Conservation (phyloP, 108 stramenopile species). For the Cyclotella sp. region DNA sequence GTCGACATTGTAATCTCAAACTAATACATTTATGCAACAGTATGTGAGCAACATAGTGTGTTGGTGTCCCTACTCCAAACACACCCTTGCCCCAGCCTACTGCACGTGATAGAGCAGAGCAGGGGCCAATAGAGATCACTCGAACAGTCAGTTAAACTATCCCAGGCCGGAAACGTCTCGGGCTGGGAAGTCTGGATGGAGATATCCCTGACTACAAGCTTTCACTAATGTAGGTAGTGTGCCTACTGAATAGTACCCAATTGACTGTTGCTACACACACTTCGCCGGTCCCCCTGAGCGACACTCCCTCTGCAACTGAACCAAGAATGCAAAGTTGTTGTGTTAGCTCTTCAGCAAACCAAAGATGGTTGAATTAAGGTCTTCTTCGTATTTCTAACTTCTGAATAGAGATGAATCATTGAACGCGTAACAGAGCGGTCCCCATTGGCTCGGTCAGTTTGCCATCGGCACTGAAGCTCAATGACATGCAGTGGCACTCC, state of each 20-base stretch:
- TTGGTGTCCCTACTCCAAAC: background rate
- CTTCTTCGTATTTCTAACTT: background rate
- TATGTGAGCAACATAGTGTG: too few species aligned
- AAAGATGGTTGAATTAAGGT: background rate
- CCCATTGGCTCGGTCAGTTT: slow-evolving; percentile 4
- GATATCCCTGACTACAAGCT: background rate
- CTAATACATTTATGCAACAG: too few species aligned
- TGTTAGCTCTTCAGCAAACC: background rate
- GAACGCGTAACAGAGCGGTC: background rate
- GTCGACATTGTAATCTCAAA: too few species aligned
- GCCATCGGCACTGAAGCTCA: slow-evolving; percentile 4
- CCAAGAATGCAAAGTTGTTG: background rate
- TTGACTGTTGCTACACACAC: background rate
- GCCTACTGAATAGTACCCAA: background rate
- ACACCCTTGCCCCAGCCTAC: background rate
- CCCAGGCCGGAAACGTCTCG: background rate
- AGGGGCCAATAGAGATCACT: background rate
- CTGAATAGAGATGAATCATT: background rate
- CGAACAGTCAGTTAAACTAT: background rate
- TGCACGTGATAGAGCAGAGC: background rate
- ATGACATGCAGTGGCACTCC: background rate
- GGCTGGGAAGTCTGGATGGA: background rate
- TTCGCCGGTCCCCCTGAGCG: background rate
- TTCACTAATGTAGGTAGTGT: background rate
- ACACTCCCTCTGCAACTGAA: background rate